Percentiles rank a stretch among this genome's conserved stretches.
Conservation (phyloP, 495 filamentous ascomycete species). For the Penicillium ucsense region DNA sequence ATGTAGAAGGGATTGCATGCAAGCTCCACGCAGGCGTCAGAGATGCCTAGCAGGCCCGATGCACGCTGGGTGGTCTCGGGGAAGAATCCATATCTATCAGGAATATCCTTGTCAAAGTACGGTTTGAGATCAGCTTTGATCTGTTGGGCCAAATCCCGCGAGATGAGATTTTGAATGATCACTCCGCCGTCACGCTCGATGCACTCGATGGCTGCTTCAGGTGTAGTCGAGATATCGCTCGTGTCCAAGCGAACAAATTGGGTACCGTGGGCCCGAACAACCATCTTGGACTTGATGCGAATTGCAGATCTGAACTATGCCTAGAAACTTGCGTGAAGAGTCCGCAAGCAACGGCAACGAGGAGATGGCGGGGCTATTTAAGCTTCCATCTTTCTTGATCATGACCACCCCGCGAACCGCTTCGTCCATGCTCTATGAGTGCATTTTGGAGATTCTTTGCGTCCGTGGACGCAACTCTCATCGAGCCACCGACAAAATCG, state of each 20-base stretch:
- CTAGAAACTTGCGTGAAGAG: too few relatives aligned
- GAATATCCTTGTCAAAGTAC: constrained; percentile 13
- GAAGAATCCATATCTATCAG: constrained; percentile 19
- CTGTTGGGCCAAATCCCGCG: constrained; percentile 9
- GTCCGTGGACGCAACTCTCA: too few relatives aligned
- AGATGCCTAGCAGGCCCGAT: constrained; percentile 20
- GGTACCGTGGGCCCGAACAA: not conserved
- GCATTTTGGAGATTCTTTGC: too few relatives aligned
- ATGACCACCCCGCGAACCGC: too few relatives aligned
- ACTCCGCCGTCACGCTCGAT: constrained; percentile 12
- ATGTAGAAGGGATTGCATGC: constrained; percentile 18
- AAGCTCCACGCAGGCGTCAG: constrained; percentile 18
- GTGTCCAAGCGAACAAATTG: constrained; percentile 7
- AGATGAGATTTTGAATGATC: constrained; percentile 16
- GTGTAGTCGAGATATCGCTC: constrained; percentile 1
- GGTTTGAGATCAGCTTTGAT: constrained; percentile 19
- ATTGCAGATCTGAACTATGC: too few relatives aligned
- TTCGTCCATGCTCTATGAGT: too few relatives aligned
- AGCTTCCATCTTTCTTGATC: too few relatives aligned
- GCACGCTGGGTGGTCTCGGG: constrained; percentile 23
- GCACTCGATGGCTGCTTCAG: constrained; percentile 1
- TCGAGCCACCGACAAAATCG: too few relatives aligned
- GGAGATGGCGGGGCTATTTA: too few relatives aligned
- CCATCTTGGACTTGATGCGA: not conserved
- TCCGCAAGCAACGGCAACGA: too few relatives aligned